A percentile compares a stretch with the other conserved stretches of the same genome.
Evolutionary conservation across 2,329 filamentous ascomycete species (phyloP).

Genomic region (Exophiala alcalophila): DNA sequence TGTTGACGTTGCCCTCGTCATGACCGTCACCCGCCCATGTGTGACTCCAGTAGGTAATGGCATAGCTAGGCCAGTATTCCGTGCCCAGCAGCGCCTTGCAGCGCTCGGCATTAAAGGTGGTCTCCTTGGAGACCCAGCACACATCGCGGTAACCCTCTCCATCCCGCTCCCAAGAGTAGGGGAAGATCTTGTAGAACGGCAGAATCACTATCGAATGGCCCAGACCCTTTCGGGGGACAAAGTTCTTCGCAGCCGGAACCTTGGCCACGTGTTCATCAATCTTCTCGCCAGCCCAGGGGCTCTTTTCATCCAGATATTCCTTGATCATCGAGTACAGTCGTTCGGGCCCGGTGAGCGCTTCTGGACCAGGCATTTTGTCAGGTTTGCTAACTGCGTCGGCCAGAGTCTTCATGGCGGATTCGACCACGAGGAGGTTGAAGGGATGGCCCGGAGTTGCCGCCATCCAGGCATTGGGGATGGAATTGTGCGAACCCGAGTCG

Average conservation of each 20-base stretch:
- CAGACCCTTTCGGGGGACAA: constrained; percentile 21
- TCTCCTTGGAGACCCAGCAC: constrained; percentile 24
- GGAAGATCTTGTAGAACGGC: constrained; percentile 27
- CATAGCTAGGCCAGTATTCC: constrained; percentile 29
- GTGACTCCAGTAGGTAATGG: constrained; percentile 32
- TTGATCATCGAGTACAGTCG: constrained; percentile 24
- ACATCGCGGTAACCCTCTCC: constrained; percentile 25
- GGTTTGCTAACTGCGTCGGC: constrained; percentile 3
- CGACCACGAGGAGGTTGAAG: constrained; percentile 35
- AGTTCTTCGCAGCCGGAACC: constrained; percentile 24
- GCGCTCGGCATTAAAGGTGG: constrained; percentile 22
- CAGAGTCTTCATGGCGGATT: constrained; percentile 25
- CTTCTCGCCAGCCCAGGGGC: constrained; percentile 17
- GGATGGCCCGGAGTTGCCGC: constrained; percentile 37
- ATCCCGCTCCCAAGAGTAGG: constrained; percentile 31
- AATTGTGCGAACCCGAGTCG: constrained; percentile 32
- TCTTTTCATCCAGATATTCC: constrained; percentile 14
- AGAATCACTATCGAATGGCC: constrained; percentile 27
- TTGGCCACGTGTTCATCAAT: constrained; percentile 26
- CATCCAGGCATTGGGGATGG: constrained; percentile 42
- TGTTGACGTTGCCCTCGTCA: constrained; percentile 21
- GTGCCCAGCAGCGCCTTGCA: constrained; percentile 28
- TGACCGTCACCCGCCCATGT: constrained; percentile 26
- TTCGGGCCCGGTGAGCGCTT: constrained; percentile 27
- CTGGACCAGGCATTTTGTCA: constrained; percentile 9